phyloP scores from a whole-genome alignment of 345 rosid genomes.

The Pistacia integerrima region DNA sequence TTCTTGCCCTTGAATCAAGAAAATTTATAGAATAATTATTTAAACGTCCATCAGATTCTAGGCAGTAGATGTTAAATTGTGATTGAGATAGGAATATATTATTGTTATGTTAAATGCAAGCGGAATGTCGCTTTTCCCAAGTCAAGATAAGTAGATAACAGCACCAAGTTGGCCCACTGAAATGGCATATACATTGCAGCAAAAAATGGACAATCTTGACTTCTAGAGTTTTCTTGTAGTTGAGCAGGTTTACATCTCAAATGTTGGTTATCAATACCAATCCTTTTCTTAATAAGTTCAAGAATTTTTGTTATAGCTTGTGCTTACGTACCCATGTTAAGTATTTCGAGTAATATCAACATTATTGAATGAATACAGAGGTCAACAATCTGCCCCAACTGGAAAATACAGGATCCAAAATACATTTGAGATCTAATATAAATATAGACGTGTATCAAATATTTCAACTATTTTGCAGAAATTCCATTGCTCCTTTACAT shows the following conservation, averaged over 20 bases:
- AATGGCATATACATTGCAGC: neutral
- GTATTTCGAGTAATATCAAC: neutral
- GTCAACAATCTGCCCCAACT: neutral
- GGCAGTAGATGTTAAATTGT: neutral
- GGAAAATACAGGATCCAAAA: neutral
- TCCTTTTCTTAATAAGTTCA: too few species aligned
- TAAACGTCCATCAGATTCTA: conserved; percentile 11
- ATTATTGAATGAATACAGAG: neutral
- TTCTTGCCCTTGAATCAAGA: conserved; percentile 11
- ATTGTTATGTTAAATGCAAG: conserved; percentile 8
- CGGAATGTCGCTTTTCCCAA: conserved; percentile 5
- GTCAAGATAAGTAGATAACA: neutral
- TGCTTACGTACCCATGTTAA: neutral
- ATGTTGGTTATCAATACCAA: too few species aligned
- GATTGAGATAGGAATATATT: neutral
- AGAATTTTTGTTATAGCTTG: neutral
- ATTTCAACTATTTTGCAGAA: too few species aligned
- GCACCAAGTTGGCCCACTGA: conserved; percentile 16
- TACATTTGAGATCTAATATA: neutral
- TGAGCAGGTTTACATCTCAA: too few species aligned
- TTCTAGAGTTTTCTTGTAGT: neutral
- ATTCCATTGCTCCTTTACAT: too few species aligned
- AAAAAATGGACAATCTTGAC: conserved; percentile 5
- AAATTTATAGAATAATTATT: neutral
- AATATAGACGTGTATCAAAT: neutral